Evolutionary conservation across 768 basidiomycete genomes (phyloP).

Genomic region (Mycena venus): DNA sequence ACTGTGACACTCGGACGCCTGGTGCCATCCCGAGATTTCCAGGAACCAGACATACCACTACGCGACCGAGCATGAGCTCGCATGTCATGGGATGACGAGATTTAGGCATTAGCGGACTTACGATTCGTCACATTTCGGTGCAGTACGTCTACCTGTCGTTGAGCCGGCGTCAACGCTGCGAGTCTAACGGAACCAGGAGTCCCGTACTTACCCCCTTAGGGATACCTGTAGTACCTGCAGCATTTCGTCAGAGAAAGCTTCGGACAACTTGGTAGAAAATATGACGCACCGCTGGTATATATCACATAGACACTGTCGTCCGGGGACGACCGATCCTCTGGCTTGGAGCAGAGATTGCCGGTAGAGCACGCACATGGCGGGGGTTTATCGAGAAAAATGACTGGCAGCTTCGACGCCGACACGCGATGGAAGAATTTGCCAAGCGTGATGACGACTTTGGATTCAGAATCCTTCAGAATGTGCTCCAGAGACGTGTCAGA

Average conservation of each 20-base stretch:
- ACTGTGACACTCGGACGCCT: constrained; percentile 67
- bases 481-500: constrained; percentile 67
- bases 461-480: constrained; percentile 62
- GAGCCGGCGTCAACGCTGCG: not conserved
- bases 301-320: constrained; percentile 69
- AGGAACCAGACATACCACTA: constrained; percentile 60
- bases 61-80: not conserved
- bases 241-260: not conserved
- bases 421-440: constrained; percentile 57
- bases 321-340: constrained; percentile 51
- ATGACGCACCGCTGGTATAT: constrained; percentile 67
- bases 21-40: constrained; percentile 73
- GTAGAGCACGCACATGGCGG: constrained; percentile 41
- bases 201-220: constrained; percentile 60
- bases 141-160: constrained; percentile 61
- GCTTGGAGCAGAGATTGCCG: constrained; percentile 49
- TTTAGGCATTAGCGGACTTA: constrained; percentile 35
- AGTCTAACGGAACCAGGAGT: not conserved
- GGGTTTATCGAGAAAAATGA: constrained; percentile 51
- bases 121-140: constrained; percentile 72
- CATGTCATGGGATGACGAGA: not conserved
- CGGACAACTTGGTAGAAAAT: constrained; percentile 6
- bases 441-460: constrained; percentile 57
- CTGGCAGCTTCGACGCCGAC: constrained; percentile 43
- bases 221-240: constrained; percentile 64